These are phyloP conservation scores for Xanthoceras sorbifolium DNA, from an alignment of 345 rosid species.

Conservation along the genomic window DNA sequence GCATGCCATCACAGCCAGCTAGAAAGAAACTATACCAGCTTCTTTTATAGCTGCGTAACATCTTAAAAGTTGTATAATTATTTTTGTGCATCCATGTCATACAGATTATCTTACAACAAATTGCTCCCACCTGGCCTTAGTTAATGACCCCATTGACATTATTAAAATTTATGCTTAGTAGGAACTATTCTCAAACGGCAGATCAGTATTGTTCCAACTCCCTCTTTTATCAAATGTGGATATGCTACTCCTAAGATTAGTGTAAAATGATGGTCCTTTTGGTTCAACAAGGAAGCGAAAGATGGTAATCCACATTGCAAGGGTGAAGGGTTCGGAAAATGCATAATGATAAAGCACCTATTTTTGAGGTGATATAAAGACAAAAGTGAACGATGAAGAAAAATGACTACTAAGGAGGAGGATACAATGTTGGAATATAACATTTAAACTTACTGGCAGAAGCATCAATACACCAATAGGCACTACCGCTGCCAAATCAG, in stretches of 20 bases:
- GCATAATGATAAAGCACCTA: not conserved
- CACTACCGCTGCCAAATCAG: constrained; percentile 87
- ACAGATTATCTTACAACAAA: not conserved
- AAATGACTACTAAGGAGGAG: not conserved
- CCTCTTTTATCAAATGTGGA: not conserved
- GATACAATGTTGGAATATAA: not conserved
- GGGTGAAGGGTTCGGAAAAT: not conserved
- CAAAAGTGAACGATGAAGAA: not conserved
- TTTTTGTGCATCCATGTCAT: not conserved
- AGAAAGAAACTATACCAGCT: not conserved
- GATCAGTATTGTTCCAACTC: not conserved
- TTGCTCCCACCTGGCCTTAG: not conserved
- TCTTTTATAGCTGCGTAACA: not conserved
- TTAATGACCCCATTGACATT: not conserved
- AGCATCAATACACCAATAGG: constrained; percentile 96
- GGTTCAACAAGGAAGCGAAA: not conserved
- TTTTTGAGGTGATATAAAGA: not conserved
- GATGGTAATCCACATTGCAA: not conserved
- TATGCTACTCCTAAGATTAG: not conserved
- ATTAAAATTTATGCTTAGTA: not conserved
- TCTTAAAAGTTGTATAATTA: not conserved
- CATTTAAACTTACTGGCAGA: constrained; percentile 76
- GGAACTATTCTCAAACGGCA: not conserved
- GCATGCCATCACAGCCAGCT: not conserved
- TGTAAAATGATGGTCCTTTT: constrained; percentile 1